Base-by-base conservation (phyloP, 306 rosid species). In the Calophaca sinica region DNA sequence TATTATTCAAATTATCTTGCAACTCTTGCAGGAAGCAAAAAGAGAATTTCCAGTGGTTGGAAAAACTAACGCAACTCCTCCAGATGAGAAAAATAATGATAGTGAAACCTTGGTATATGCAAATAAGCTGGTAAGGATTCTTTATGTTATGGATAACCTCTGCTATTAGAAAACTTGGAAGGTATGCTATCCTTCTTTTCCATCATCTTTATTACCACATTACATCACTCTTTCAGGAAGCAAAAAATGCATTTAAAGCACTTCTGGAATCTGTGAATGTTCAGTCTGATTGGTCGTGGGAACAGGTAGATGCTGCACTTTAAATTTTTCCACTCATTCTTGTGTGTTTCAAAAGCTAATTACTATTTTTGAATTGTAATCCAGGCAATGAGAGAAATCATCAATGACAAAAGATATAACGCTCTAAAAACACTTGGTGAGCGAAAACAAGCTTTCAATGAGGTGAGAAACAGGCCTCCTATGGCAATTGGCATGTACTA, bases 241-340 rank as follows among this genome's bases (percentile, higher is more conserved):
- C 99, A 74, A 96, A 92, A 88, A 90, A 80, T 76, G 97, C 98
- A 48, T 96, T 96, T 76, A 96, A 96, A 85, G 88, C 89, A 1
- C 98, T 96, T 52, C 71, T 96, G 84, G 99, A 96, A 82, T 92
- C 92, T 62, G 97, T 75, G 28, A 96, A 89, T 78, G 99, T 96
- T 31, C 94, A 89, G 67, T 96, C 99, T 78, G 99, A 96, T 88
- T 96, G 99, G 99, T 85, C 97, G 55, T 96, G 99, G 99, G 99
- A 96, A 79, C 99, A 96, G 99, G 99, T 96, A 75, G 78, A 42
- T 74, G 70, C 13, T 70, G 48, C 49, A 44, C 54, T 69, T 61
- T 82, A 9, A 9, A 36, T 74, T 32, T 67, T 72, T 29, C 48
- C 41, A 4, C 5, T 33, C 49, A 15, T 64, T 70, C 28, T 54